Percentiles rank a stretch among this genome's conserved stretches.
These are phyloP conservation scores for Ceratobasidium sp. DNA, from an alignment of 1,284 basidiomycete species.

Conservation along the genomic window DNA sequence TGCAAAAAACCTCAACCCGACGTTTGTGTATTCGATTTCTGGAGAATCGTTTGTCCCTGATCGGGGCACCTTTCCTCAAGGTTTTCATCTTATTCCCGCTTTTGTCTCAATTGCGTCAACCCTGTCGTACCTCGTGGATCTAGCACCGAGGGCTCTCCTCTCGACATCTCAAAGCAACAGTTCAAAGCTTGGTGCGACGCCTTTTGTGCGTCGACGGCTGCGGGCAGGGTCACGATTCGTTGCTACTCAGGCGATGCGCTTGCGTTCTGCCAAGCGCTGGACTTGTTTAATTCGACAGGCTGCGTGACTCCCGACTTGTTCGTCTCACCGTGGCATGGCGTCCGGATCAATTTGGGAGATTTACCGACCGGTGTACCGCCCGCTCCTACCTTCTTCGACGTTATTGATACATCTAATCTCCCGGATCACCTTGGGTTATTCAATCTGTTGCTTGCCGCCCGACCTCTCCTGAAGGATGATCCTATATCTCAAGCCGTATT, in stretches of 20 bases:
- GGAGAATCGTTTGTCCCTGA: slow-evolving; percentile 33
- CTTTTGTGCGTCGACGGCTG: neutral
- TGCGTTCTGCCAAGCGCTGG: slow-evolving; percentile 18
- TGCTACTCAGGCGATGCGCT: slow-evolving; percentile 29
- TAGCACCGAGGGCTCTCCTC: too few relatives aligned
- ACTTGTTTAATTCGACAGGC: neutral
- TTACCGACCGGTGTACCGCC: neutral
- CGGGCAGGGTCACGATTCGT: neutral
- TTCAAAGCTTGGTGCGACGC: slow-evolving; percentile 5
- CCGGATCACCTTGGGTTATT: slow-evolving; percentile 28
- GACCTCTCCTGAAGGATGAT: neutral
- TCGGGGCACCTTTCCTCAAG: slow-evolving; percentile 27
- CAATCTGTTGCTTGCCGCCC: slow-evolving; percentile 20
- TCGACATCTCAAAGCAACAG: slow-evolving; percentile 13
- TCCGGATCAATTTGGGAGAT: slow-evolving; percentile 9
- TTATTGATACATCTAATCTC: slow-evolving; percentile 40
- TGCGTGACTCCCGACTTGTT: neutral
- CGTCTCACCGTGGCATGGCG: slow-evolving; percentile 5
- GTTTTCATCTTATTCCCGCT: slow-evolving; percentile 28
- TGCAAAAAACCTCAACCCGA: slow-evolving; percentile 19
- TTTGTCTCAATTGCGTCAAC: neutral
- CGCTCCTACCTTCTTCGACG: slow-evolving; percentile 10
- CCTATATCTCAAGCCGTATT: slow-evolving; percentile 19
- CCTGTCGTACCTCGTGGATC: neutral
- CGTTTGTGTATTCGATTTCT: slow-evolving; percentile 14